These are phyloP conservation scores for Paecilomyces sp. DNA, from an alignment of 2,329 filamentous ascomycete species.

Conservation along the genomic window DNA sequence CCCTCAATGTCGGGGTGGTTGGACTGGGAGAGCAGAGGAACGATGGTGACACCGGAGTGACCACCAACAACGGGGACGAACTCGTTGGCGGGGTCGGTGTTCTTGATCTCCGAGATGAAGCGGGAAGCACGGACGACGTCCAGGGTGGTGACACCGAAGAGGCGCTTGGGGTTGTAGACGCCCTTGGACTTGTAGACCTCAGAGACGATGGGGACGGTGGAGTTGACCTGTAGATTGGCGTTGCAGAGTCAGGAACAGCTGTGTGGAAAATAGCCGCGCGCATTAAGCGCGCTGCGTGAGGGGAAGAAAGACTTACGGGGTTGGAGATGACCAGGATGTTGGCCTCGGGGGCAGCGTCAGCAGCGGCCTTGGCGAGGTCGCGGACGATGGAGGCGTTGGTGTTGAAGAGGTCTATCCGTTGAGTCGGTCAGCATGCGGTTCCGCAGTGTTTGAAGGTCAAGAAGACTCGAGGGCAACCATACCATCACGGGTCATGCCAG, in stretches of 20 bases:
- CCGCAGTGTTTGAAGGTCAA: neutral
- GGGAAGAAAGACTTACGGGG: conserved; percentile 54
- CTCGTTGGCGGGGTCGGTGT: conserved; percentile 83
- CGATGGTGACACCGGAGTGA: conserved; percentile 97
- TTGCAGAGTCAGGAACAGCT: neutral
- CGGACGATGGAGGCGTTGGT: conserved; percentile 99
- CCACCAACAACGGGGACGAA: conserved; percentile 94
- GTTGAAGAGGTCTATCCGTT: conserved; percentile 81
- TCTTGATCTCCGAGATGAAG: conserved; percentile 94
- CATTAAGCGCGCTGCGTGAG: neutral
- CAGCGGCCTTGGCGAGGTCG: conserved; percentile 91
- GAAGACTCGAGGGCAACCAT: conserved; percentile 15
- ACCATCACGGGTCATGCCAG: conserved; percentile 97
- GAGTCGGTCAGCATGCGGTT: neutral
- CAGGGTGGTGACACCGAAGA: conserved; percentile 98
- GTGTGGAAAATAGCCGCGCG: neutral
- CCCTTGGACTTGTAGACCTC: conserved; percentile 93
- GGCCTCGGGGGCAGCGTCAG: conserved; percentile 80
- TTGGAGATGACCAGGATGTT: conserved; percentile 98
- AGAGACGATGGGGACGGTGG: conserved; percentile 92
- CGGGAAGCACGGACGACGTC: conserved; percentile 95
- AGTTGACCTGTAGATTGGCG: conserved; percentile 63
- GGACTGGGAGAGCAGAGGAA: conserved; percentile 93
- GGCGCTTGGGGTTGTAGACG: conserved; percentile 98
- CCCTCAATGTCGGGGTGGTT: conserved; percentile 76